Conservation (phyloP, 225 moss, liverwort and hornwort genomes). For the Anthoceros angustus region DNA sequence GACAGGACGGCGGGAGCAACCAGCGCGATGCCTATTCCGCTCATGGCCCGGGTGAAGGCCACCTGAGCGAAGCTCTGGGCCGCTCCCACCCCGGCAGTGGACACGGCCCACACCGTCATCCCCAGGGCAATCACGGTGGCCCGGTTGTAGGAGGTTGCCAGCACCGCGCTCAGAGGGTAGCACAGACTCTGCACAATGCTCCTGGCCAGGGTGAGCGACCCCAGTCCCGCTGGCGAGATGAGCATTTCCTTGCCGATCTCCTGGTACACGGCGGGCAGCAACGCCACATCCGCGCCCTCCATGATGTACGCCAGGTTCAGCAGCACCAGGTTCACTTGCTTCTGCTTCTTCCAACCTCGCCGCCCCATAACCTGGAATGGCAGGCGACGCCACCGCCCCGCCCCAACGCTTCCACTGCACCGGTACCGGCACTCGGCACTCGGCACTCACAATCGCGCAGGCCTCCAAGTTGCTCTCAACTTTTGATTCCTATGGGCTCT, state of each 20-base stretch:
- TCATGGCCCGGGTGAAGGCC: not conserved
- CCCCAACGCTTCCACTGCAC: no score
- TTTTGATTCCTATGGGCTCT: no score
- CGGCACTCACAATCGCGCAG: no score
- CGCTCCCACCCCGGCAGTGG: not conserved
- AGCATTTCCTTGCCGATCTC: not conserved
- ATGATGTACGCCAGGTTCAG: slow-evolving; percentile 1
- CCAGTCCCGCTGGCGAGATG: not conserved
- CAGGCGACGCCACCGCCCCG: no score
- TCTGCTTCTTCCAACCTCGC: not conserved
- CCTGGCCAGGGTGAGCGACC: slow-evolving; percentile 2
- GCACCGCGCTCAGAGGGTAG: not conserved
- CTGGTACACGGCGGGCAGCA: not conserved
- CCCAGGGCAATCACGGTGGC: not conserved
- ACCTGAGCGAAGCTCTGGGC: not conserved
- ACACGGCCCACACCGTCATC: not conserved
- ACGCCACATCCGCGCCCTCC: not conserved
- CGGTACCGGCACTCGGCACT: no score
- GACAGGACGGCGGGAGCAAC: not conserved
- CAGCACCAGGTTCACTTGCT: not conserved
- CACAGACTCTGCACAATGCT: not conserved
- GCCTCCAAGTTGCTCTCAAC: no score
- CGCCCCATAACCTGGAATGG: no score
- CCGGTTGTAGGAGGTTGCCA: slow-evolving; percentile 1
- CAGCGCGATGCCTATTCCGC: not conserved